Conservation (phyloP, 2,329 filamentous ascomycete species). For the Arthrinium puccinioides region DNA sequence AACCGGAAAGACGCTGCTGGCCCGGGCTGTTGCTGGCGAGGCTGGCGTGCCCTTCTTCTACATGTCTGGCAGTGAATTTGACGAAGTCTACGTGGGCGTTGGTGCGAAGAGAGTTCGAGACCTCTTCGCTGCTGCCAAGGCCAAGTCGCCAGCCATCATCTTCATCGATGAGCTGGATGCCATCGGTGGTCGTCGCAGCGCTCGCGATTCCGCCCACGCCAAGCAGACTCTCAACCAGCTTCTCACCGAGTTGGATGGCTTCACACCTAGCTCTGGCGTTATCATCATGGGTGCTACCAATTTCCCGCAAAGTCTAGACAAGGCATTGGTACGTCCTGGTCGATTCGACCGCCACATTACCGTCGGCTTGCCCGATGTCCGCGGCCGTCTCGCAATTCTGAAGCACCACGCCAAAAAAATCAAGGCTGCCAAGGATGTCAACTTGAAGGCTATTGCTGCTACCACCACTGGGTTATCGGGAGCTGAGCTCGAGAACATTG, state of each 20-base stretch:
- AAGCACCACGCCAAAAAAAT: conserved; percentile 93
- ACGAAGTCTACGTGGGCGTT: conserved; percentile 96
- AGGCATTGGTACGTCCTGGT: conserved; percentile 86
- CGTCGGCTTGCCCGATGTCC: conserved; percentile 85
- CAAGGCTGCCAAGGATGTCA: conserved; percentile 71
- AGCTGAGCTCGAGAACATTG: conserved; percentile 91
- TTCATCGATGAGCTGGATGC: conserved; percentile 95
- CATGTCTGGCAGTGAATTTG: conserved; percentile 98
- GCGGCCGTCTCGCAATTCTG: conserved; percentile 85
- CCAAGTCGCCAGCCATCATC: conserved; percentile 85
- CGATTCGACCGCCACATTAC: conserved; percentile 91
- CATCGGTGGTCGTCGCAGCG: conserved; percentile 88
- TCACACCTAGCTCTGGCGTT: conserved; percentile 88
- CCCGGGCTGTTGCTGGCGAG: conserved; percentile 91
- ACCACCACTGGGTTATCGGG: conserved; percentile 90
- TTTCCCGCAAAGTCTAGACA: conserved; percentile 89
- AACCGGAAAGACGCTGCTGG: conserved; percentile 94
- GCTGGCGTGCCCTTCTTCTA: conserved; percentile 99
- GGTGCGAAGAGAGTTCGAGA: conserved; percentile 94
- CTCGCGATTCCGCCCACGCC: conserved; percentile 86
- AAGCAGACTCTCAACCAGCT: conserved; percentile 98
- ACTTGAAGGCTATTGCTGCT: conserved; percentile 75
- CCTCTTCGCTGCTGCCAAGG: conserved; percentile 74
- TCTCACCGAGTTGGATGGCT: conserved; percentile 92
- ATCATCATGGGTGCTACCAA: conserved; percentile 97